Evolutionary conservation across 768 basidiomycete genomes (phyloP).

Genomic region (Tylopilus subfusipes): DNA sequence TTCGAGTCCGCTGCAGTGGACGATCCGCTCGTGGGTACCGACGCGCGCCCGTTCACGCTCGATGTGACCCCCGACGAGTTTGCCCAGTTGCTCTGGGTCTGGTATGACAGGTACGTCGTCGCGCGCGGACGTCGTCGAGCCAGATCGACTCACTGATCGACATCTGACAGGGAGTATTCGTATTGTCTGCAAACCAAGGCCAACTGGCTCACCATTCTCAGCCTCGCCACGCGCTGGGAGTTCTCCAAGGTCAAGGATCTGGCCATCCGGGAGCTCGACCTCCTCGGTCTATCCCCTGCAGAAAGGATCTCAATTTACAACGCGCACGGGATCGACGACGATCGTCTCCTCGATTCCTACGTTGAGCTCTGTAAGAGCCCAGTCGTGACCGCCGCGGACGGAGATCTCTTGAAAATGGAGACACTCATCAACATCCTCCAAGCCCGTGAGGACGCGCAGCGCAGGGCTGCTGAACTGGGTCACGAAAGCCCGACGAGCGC

Average conservation of each 20-base stretch:
- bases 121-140: neutral
- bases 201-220: conserved; percentile 54
- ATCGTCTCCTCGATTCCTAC: conserved; percentile 51
- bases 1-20: conserved; percentile 32
- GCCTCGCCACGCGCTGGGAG: conserved; percentile 51
- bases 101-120: conserved; percentile 49
- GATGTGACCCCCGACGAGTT: conserved; percentile 44
- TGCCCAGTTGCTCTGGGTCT: conserved; percentile 51
- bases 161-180: conserved; percentile 44
- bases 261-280: conserved; percentile 55
- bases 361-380: conserved; percentile 51
- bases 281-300: conserved; percentile 42
- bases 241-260: conserved; percentile 50
- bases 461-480: conserved; percentile 33
- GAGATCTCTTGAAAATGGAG: conserved; percentile 50
- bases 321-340: conserved; percentile 44
- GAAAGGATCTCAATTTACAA: conserved; percentile 59
- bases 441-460: conserved; percentile 48
- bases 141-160: neutral
- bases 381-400: conserved; percentile 50
- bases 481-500: conserved; percentile 33
- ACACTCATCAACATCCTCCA: conserved; percentile 50
- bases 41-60: conserved; percentile 43
- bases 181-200: conserved; percentile 46
- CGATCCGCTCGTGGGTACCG: conserved; percentile 31